Base-by-base conservation (phyloP, 1,284 basidiomycete genomes). In the Cystobasidium sp. region DNA sequence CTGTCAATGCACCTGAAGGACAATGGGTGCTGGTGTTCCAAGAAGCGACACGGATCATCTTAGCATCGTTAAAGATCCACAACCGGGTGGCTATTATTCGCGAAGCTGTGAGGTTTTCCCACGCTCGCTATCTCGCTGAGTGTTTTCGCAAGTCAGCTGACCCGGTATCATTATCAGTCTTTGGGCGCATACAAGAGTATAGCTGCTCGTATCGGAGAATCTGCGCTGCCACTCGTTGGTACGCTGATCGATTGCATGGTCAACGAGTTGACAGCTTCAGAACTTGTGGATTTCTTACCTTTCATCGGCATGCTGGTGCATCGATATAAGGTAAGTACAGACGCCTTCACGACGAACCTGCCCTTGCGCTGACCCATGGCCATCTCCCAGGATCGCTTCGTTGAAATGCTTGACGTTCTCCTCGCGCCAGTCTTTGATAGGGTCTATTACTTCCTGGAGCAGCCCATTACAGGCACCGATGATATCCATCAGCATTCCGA, bases 121-220 rank as follows among this genome's bases (percentile, higher is more conserved):
- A 31, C 46, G 12, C n/a, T 9, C 20, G 18, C 37, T 18, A 14
- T 43, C 20, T 41, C 3, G 6, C 43, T 39, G n/a, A 12, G 22
- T 31, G 31, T 1, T 5, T 31, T 5, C 31, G 31, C 31, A 14
- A 4, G 20, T 46, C 0, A 41, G 16, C 72, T 78, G 64, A 76
- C 68, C 66, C n/a, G 74, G 66, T 44, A 8, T 31, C 9, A 14
- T 22, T 69, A 72, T n/a, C 77, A 94, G 93, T 90, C 92, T n/a
- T 88, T 94, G 22, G 92, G 92, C 78, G 91, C 97, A 0, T 99
- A 99, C 82, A 91, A 94, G 18, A 90, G 95, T 59, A 93, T 99
- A 77, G 88, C 98, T 71, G 91, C 90, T 16, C 93, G 92, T 1
- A 91, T 93, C 43, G 93, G 94, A 22, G 89, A 91, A 6, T 90